Evolutionary conservation across 495 filamentous ascomycete genomes (phyloP), one percentile per base, ranked within the genome.

Genomic region (Penicillium chermesinum): DNA sequence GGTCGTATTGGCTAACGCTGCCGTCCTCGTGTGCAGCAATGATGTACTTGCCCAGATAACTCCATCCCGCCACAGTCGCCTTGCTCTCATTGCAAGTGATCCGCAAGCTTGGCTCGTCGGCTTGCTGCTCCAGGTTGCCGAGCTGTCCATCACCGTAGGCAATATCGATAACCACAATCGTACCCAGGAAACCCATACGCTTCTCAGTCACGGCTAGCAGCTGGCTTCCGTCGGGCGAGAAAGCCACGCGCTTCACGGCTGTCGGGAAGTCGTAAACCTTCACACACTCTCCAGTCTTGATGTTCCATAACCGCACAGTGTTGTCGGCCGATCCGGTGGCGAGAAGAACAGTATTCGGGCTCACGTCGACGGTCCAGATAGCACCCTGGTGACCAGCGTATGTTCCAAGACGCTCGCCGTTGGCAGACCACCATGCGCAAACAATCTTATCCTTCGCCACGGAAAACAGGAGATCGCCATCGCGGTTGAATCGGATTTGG

Each of bases 1-100:
- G 87, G 74, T 97, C 94, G 61, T 90, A 98, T 68, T 96, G 91
- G 50, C 86, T 90, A 46, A 98, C 81, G 44, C 81, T 85, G 56
- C 93, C 93, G 62, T 98, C 93, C 69, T 97, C 94, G 72, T 98
- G 93, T 38, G 89, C 94, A 39, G 91, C 89, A 55, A 98, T 93
- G 70, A 98, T 97, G 73, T 88, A 96, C 67, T 90, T 86, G 64
- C 79, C 80, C 54, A 93, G 54, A 67, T 87, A 96, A 70, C 89
- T 91, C 88, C 90, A 98, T 25, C 88, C 91, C 12, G 93, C 93
- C 54, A 98, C 93, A 12, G 91, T 96, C 17, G 91, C 91, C 66
- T 97, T 97, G 76, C 84, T 89, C 72, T 95, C 89, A 46, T 86
- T 82, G 66, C 89, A 95, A 32, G 88, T 89, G 56, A 98, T 97